Base-by-base conservation (phyloP, 2,329 filamentous ascomycete genomes). In the Penicillium brasilianum region DNA sequence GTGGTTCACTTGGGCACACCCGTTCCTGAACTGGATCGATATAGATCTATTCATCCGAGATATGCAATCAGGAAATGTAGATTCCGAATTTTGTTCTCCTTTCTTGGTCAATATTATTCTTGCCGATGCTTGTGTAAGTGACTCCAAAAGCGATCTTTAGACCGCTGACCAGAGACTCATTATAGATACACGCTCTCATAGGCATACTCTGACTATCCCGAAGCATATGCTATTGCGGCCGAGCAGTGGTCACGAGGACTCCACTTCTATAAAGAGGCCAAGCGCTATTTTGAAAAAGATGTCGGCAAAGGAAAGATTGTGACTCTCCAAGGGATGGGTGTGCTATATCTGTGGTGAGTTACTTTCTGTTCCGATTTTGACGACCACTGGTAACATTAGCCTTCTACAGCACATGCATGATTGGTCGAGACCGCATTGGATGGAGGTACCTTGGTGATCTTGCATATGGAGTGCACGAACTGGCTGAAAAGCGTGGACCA, bases 221-320 rank as follows among this genome's bases (percentile, higher is more conserved):
- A 70, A 28, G 63, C 66, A 2, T 71, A 64, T 58, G 67, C 65
- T 13, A 58, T 68, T 14, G 53, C 56, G 1, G 61, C 58, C 2
- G 66, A 71, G 13, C n/a, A 55, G 28, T 55, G 62, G 25, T 68
- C 70, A 0, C 66, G 65, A 54, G 73, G 71, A 20, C 58, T 67
- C 9, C 72, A 73, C 48, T 77, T 77, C 44, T 76, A 75, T 58
- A 62, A 67, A 22, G 74, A 77, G 61, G 74, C 74, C 4, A 76
- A 71, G 57, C 68, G 59, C 8, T 63, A 69, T 5, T 63, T 74
- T 8, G 71, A 74, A 7, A 60, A 71, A 34, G 70, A 74, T 60
- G 68, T 73, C 36, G 74, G 72, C 5, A 66, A 67, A 48, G 66
- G 74, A 14, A 72, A 66, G 3, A 56, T 77, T 18, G 54, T 72